phyloP scores from a whole-genome alignment of 257 asterid species.

The Primulina tabacum region DNA sequence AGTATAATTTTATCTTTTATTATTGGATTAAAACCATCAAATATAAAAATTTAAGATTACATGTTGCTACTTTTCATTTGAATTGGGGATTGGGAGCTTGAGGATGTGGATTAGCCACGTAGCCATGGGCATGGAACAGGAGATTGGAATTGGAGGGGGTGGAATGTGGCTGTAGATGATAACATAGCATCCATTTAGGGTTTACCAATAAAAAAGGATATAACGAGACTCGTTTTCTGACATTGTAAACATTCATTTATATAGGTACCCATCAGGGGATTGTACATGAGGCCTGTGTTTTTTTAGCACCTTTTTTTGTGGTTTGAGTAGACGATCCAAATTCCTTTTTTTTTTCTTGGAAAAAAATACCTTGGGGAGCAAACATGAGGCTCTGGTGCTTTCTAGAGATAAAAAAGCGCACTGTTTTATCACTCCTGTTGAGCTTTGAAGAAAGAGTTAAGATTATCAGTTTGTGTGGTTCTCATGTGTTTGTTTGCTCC shows the following conservation, averaged over 20 bases:
- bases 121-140: background rate
- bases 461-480: constrained; percentile 46
- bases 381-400: constrained; percentile 59
- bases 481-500: constrained; percentile 25
- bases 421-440: constrained; percentile 29
- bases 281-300: background rate
- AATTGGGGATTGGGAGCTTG: constrained; percentile 30
- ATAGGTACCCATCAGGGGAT: background rate
- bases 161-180: background rate
- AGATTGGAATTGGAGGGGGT: background rate
- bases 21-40: constrained; percentile 4
- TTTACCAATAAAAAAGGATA: background rate
- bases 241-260: background rate
- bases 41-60: background rate
- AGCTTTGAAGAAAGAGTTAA: constrained; percentile 35
- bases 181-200: background rate
- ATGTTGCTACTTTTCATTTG: constrained; percentile 17
- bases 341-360: background rate
- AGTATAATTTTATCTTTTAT: background rate
- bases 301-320: background rate
- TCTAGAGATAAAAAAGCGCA: constrained; percentile 32
- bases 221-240: too few relatives aligned
- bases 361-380: constrained; percentile 11
- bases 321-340: too few relatives aligned
- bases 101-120: constrained; percentile 53